A percentile compares a stretch with the other conserved stretches of the same genome.
phyloP scores from a whole-genome alignment of 2,329 filamentous ascomycete genomes.

The Intubia oerlemansii region DNA sequence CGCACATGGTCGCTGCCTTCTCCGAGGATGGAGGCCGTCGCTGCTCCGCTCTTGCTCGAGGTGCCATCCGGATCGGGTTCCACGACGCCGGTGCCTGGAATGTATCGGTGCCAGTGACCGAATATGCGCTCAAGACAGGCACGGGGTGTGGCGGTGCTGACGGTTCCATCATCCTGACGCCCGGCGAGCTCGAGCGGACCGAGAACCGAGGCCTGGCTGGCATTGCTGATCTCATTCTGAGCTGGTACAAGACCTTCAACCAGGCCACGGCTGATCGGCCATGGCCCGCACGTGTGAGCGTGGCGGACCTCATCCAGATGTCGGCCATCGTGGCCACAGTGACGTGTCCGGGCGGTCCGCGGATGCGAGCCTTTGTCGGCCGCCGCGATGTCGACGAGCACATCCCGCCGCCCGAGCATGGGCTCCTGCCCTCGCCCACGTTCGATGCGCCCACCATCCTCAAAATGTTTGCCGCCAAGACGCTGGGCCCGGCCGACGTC shows the following conservation, averaged over 20 bases:
- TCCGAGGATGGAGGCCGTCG: conserved; percentile 6
- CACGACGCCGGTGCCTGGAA: conserved; percentile 24
- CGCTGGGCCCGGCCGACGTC: conserved; percentile 24
- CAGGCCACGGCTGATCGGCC: too few species aligned
- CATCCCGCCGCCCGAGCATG: conserved; percentile 16
- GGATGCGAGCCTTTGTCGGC: conserved; percentile 26
- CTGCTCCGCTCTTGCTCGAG: conserved; percentile 15
- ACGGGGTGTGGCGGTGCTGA: conserved; percentile 17
- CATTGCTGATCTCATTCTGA: conserved; percentile 16
- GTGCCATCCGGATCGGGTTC: conserved; percentile 23
- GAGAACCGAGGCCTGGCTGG: conserved; percentile 25
- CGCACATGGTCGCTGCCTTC: conserved; percentile 16
- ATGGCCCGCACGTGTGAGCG: too few species aligned
- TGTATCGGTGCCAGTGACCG: conserved; percentile 5
- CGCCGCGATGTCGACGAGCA: conserved; percentile 18
- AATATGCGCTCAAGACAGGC: background rate
- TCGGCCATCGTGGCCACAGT: conserved; percentile 24
- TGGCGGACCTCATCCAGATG: conserved; percentile 32
- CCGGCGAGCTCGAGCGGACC: conserved; percentile 15
- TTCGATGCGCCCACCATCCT: conserved; percentile 20
- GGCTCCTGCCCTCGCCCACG: conserved; percentile 21
- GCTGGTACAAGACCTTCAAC: conserved; percentile 17
- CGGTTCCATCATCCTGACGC: conserved; percentile 20
- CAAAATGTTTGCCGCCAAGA: conserved; percentile 25
- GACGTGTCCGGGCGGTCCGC: conserved; percentile 28